Evolutionary conservation across 306 rosid species (phyloP), one percentile per base, ranked within the genome.

Genomic region (Begonia fuchsioides): DNA sequence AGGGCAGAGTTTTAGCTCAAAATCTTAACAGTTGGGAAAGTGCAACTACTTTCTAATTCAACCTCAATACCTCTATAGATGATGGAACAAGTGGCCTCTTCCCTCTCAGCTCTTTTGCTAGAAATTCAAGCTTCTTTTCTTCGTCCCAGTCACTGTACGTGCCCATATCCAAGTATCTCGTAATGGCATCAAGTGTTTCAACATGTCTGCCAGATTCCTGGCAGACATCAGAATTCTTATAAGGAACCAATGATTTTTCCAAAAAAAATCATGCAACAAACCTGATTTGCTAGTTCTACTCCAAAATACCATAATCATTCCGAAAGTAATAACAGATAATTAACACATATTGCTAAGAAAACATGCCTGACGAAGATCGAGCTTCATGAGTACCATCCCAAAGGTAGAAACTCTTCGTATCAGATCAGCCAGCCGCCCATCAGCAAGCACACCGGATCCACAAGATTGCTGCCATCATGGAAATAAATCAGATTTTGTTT

Each of bases 171-270:
- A 87, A 72, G 68, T 75, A 80, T 9, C 18, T 16, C 46, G 93
- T 87, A 39, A 87, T 70, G 55, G 87, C 94, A 74, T 87, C 94
- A 45, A 87, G 75, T 45, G 94, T 70, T 16, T 87, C 96, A n/a
- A 93, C 77, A 69, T 87, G 96, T 69, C 96, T 77, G 55, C 69
- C 81, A 40, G 94, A 87, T 77, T 87, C 96, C 96, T 83, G 80
- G 20, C 20, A 71, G 35, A 52, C 32, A 32, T 47, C 53, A 57
- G 58, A 58, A 60, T 58, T 63, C 52, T 43, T 39, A 43, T 56
- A 49, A 44, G 39, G 50, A 70, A 38, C 26, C 61, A 52, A 49
- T 56, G 35, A 43, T 38, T 54, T 35, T 47, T 41, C 3, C 2
- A 10, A 41, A 41, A 1, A n/a, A 1, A 41, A 10, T 41, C 45